Conservation (phyloP, 1,139 yeast genomes). For the Candida tetrigidarum region DNA sequence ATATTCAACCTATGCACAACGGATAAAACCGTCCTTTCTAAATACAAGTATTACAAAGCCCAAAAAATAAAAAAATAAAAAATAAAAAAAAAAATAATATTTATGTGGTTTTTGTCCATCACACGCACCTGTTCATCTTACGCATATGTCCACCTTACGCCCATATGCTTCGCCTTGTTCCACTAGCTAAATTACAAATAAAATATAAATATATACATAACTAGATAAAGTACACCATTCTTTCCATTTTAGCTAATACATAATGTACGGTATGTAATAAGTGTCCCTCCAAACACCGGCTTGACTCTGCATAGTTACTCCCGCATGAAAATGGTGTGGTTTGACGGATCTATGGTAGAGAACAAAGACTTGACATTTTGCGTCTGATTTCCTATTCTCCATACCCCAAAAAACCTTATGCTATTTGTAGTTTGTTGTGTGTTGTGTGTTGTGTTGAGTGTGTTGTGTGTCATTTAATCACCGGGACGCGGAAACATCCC, state of each 20-base stretch:
- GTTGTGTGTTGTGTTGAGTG: too few species aligned
- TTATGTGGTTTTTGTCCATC: slow-evolving; percentile 1
- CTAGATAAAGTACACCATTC: background rate
- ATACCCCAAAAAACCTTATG: too few species aligned
- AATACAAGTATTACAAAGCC: background rate
- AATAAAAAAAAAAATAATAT: too few species aligned
- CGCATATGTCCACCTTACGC: too few species aligned
- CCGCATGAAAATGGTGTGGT: too few species aligned
- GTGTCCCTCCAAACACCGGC: background rate
- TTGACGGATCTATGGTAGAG: too few species aligned
- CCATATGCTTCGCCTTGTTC: background rate
- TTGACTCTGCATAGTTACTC: background rate
- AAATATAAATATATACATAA: background rate
- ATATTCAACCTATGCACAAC: background rate
- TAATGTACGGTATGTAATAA: slow-evolving; percentile 1
- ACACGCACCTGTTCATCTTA: background rate
- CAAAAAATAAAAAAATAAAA: background rate
- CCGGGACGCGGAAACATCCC: too few species aligned
- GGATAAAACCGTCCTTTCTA: background rate
- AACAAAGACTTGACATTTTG: too few species aligned
- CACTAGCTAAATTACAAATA: background rate
- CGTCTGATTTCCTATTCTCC: background rate
- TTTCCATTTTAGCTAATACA: background rate
- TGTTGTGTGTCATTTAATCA: too few species aligned
- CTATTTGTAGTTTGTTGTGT: too few species aligned